Conservation (phyloP, 2,329 filamentous ascomycete species). For the Keithomyces neogunnii region DNA sequence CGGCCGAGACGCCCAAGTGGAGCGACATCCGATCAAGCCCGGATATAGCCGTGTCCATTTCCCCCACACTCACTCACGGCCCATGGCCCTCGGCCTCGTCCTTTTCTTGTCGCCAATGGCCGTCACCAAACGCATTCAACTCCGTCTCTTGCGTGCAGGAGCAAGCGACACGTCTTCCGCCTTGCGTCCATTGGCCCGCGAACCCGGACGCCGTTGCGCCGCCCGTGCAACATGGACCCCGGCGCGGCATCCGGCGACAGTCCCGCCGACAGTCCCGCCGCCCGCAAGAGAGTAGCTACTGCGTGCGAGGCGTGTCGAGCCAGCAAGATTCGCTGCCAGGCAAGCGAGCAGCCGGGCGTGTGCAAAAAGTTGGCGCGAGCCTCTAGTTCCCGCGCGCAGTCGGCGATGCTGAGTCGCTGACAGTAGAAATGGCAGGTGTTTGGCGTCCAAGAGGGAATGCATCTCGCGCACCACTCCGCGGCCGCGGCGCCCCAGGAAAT, state of each 20-base stretch:
- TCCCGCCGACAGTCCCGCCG: neutral
- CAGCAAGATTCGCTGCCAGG: conserved; percentile 45
- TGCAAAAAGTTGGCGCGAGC: conserved; percentile 36
- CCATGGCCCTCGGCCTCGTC: neutral
- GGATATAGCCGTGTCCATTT: neutral
- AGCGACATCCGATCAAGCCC: conserved; percentile 1
- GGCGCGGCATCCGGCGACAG: conserved; percentile 4
- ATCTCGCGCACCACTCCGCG: conserved; percentile 41
- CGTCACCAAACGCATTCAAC: no score
- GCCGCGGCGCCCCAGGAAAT: conserved; percentile 37
- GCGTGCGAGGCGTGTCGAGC: conserved; percentile 46
- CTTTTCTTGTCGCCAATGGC: neutral
- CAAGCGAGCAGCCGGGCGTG: conserved; percentile 36
- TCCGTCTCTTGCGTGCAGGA: neutral
- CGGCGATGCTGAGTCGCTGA: neutral
- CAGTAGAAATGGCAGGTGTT: conserved; percentile 29
- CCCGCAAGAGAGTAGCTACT: conserved; percentile 25
- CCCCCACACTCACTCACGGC: neutral
- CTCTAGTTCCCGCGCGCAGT: neutral
- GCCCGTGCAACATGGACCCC: conserved; percentile 5
- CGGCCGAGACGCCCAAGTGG: neutral
- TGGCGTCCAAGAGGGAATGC: conserved; percentile 44
- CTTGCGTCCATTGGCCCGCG: neutral
- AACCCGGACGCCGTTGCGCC: neutral
- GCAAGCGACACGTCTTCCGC: neutral